Percentiles rank a stretch among this genome's conserved stretches.
Evolutionary conservation across 257 asterid genomes (phyloP).

Genomic region (Apocynum venetum): DNA sequence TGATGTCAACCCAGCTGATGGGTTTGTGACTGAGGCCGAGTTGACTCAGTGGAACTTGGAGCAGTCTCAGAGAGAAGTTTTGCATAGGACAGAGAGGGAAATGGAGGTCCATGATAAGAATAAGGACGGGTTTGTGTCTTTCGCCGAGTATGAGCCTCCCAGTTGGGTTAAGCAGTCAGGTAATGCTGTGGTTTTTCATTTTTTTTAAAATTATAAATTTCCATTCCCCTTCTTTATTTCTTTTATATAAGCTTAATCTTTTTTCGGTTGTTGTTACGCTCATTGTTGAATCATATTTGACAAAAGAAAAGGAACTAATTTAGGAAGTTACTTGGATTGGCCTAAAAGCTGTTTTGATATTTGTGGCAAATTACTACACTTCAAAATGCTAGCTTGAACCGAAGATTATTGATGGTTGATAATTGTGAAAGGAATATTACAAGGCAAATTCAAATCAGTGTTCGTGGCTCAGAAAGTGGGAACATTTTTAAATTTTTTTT

Average conservation of each 20-base stretch:
- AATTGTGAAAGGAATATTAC: background rate
- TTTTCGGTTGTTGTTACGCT: background rate
- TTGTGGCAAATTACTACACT: background rate
- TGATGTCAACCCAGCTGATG: constrained; percentile 75
- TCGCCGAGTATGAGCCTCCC: constrained; percentile 89
- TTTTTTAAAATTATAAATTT: background rate
- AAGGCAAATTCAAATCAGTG: background rate
- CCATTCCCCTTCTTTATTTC: background rate
- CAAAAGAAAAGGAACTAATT: background rate
- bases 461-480: background rate
- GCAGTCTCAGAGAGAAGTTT: constrained; percentile 69
- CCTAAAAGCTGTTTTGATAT: too few relatives aligned
- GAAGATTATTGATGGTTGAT: background rate
- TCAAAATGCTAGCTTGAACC: background rate
- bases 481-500: background rate
- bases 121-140: constrained; percentile 79
- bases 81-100: constrained; percentile 88
- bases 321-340: background rate
- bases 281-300: background rate
- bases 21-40: constrained; percentile 62
- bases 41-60: constrained; percentile 71
- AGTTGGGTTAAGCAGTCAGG: constrained; percentile 66
- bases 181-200: constrained; percentile 13
- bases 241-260: background rate
- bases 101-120: constrained; percentile 81